These are phyloP conservation scores for Acanthamoeba castellanii DNA, from an alignment of 208 protist genomes.

Conservation along the genomic window DNA sequence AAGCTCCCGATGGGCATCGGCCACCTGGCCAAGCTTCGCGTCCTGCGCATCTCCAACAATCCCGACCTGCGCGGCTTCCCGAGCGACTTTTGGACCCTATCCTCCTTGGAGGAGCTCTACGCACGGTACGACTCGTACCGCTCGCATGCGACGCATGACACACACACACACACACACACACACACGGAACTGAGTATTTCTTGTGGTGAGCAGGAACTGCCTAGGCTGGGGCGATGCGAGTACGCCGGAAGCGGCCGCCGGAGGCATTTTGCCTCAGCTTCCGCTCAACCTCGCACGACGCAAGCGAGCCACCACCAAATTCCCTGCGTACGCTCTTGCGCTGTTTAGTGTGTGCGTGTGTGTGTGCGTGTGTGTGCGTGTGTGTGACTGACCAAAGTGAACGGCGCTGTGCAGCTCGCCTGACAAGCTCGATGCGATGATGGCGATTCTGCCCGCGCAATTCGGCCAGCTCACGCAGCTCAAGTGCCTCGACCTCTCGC, in stretches of 20 bases:
- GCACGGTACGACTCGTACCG: background rate
- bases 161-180: too few relatives aligned
- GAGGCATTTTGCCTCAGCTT: too few relatives aligned
- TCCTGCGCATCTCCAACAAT: background rate
- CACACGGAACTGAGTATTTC: background rate
- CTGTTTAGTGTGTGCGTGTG: background rate
- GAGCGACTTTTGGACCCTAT: background rate
- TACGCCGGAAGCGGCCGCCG: too few relatives aligned
- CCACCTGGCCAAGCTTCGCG: constrained; percentile 16
- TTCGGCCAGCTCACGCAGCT: background rate
- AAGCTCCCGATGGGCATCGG: background rate
- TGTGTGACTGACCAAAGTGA: background rate
- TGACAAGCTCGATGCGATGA: background rate
- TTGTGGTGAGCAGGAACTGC: too few relatives aligned
- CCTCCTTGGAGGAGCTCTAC: background rate
- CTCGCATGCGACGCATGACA: background rate
- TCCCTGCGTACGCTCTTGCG: too few relatives aligned
- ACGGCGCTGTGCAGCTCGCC: background rate
- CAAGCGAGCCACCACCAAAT: too few relatives aligned
- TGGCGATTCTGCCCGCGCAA: background rate
- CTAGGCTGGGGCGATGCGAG: too few relatives aligned
- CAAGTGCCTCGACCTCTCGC: background rate
- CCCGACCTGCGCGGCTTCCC: background rate
- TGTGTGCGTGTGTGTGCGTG: background rate
- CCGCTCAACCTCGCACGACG: too few relatives aligned